Conservation (phyloP, 768 basidiomycete species). For the Mycena crocata region DNA sequence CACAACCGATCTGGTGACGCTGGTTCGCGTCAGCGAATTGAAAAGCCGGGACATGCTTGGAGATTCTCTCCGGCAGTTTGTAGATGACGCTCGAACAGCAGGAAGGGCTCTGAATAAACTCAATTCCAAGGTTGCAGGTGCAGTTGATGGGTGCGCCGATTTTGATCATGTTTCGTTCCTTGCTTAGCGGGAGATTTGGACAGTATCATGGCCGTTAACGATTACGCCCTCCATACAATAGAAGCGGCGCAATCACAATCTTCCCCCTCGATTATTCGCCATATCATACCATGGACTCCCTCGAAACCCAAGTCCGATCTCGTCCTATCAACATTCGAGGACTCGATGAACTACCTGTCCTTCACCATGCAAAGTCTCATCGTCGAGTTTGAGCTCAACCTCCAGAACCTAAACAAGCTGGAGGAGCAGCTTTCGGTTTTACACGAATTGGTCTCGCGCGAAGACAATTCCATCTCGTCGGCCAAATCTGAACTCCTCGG, state of each 20-base stretch:
- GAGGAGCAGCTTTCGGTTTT: slow-evolving; percentile 70
- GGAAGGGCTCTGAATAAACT: slow-evolving; percentile 71
- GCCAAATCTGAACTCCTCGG: slow-evolving; percentile 68
- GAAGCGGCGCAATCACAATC: slow-evolving; percentile 53
- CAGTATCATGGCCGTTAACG: slow-evolving; percentile 81
- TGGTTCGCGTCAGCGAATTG: slow-evolving; percentile 74
- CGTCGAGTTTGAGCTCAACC: slow-evolving; percentile 73
- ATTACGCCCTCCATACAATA: slow-evolving; percentile 74
- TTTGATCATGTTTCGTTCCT: background rate
- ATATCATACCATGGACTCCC: slow-evolving; percentile 54
- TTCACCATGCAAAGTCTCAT: slow-evolving; percentile 71
- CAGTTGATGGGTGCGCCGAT: slow-evolving; percentile 75
- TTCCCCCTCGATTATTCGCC: slow-evolving; percentile 45
- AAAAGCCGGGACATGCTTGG: slow-evolving; percentile 69
- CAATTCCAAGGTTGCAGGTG: slow-evolving; percentile 74
- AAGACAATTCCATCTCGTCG: slow-evolving; percentile 58
- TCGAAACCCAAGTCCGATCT: slow-evolving; percentile 50
- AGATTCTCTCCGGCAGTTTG: slow-evolving; percentile 63
- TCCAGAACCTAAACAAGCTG: slow-evolving; percentile 67
- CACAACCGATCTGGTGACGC: slow-evolving; percentile 70
- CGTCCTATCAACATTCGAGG: slow-evolving; percentile 56
- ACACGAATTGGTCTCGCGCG: slow-evolving; percentile 69
- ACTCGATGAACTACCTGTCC: slow-evolving; percentile 56
- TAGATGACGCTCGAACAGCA: slow-evolving; percentile 69
- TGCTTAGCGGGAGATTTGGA: background rate